Evolutionary conservation across 2,329 filamentous ascomycete genomes (phyloP).

Genomic region (Cordyceps cateniannulata): DNA sequence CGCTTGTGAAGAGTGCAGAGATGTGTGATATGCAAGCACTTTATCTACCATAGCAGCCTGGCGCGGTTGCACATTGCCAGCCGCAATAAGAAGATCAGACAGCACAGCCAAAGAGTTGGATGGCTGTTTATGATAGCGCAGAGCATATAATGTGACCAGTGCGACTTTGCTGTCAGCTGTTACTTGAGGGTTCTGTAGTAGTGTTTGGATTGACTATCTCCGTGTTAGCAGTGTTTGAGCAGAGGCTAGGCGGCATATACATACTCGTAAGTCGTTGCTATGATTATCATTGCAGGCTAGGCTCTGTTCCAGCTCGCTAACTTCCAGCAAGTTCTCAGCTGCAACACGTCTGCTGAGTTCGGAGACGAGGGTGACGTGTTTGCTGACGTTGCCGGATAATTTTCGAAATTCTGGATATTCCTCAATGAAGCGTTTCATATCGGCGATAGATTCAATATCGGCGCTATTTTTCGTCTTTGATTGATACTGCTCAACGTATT

Average conservation of each 20-base stretch:
- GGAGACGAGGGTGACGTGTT: slow-evolving; percentile 92
- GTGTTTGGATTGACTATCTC: slow-evolving; percentile 67
- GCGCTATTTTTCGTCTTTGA: slow-evolving; percentile 94
- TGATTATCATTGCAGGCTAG: slow-evolving; percentile 97
- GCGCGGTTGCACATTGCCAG: slow-evolving; percentile 70
- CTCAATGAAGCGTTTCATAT: slow-evolving; percentile 99
- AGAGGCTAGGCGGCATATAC: slow-evolving; percentile 14
- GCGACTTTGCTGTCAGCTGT: slow-evolving; percentile 78
- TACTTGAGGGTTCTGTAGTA: slow-evolving; percentile 76
- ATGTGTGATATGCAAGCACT: slow-evolving; percentile 78
- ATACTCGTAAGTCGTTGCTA: slow-evolving; percentile 78
- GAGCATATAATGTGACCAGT: slow-evolving; percentile 86
- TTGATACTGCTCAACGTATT: slow-evolving; percentile 97
- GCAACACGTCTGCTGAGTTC: slow-evolving; percentile 86
- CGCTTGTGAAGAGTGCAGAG: slow-evolving; percentile 71
- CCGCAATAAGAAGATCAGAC: slow-evolving; percentile 76
- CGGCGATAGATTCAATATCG: slow-evolving; percentile 92
- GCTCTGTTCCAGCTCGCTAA: slow-evolving; percentile 95
- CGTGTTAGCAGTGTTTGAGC: not conserved
- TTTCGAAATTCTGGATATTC: slow-evolving; percentile 98
- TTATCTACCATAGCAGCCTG: slow-evolving; percentile 76
- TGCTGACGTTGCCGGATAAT: slow-evolving; percentile 94
- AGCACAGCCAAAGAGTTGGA: slow-evolving; percentile 79
- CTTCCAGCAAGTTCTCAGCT: slow-evolving; percentile 82
- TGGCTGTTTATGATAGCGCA: slow-evolving; percentile 83